A percentile compares a stretch with the other conserved stretches of the same genome.
Evolutionary conservation across 345 rosid species (phyloP).

Genomic region (Viola odorata): DNA sequence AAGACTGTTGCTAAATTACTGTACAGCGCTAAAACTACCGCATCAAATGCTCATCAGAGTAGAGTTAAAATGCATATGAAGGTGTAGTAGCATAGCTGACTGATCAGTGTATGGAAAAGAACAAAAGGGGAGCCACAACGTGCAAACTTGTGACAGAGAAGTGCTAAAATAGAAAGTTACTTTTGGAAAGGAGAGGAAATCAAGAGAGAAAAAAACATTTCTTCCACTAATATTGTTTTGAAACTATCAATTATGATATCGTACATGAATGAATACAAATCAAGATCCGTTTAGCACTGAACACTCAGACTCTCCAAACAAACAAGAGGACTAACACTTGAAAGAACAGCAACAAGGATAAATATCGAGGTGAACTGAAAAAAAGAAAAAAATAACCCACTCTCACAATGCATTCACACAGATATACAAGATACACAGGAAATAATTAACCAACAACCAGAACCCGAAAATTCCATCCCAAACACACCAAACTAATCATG

Average conservation of each 20-base stretch:
- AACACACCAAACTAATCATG: conserved; percentile 25
- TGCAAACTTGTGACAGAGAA: too few species aligned
- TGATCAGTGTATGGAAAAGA: too few species aligned
- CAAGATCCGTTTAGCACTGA: conserved; percentile 12
- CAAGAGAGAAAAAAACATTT: not conserved
- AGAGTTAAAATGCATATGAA: too few species aligned
- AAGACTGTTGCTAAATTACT: too few species aligned
- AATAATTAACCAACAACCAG: conserved; percentile 24
- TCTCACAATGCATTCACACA: conserved; percentile 41
- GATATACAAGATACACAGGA: conserved; percentile 46
- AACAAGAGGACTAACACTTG: conserved; percentile 6
- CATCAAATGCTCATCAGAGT: too few species aligned
- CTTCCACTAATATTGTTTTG: not conserved
- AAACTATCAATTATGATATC: conserved; percentile 31
- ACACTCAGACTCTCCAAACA: conserved; percentile 21
- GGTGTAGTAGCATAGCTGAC: too few species aligned
- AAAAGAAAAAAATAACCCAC: conserved; percentile 8
- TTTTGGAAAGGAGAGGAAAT: too few species aligned
- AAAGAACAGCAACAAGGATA: not conserved
- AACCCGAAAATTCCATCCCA: conserved; percentile 13
- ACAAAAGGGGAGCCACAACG: too few species aligned
- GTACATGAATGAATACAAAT: conserved; percentile 15
- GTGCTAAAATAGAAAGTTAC: too few species aligned
- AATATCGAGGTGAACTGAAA: conserved; percentile 1
- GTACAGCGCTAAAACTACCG: too few species aligned